Evolutionary conservation across 805 yeast species (phyloP), one percentile per base, ranked within the genome.

Genomic region (Lipomyces spencermartinsiae): DNA sequence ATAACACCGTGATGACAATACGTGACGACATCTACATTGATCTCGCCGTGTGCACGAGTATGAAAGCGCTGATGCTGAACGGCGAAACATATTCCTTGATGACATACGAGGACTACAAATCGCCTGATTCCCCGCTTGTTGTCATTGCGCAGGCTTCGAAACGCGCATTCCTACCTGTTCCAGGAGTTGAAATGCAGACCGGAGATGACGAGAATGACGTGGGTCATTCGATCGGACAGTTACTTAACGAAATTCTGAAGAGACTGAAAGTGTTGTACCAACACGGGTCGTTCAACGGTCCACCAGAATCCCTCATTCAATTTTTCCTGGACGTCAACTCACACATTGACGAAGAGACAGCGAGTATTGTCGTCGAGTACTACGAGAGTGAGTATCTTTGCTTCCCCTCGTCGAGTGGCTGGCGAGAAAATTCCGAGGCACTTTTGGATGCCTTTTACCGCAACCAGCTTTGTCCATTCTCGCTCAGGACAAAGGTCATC

Each of bases 361-460:
- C 83, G n/a, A 71, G 76, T 4, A 81, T 80, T 62, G 82, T 90
- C 2, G 75, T 89, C 34, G 76, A 80, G 2, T 83, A 79, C 71
- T 88, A 86, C 74, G 77, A 78, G 3, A 79, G 80, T 12, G 85
- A 85, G 62, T 82, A 83, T 63, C 74, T 83, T 37, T 89, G 93
- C 73, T 81, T 87, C 1, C 84, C 87, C 10, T 75, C 87, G 5
- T 77, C 83, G 37, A 79, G 83, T 0, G 76, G 81, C 8, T 89
- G 93, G 91, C 78, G 78, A 59, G 80, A 77, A 1, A 85, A 85
- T 69, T 78, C 86, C 54, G 75, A 76, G 6, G 76, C 77, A 37
- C 71, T 89, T 1, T 75, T 88, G 46, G 78, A 80, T n/a, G 78
- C 80, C 6, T 87, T 85, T 73, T 83, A 79, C 73, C 74, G 77